Evolutionary conservation across 2,329 filamentous ascomycete genomes (phyloP).

Genomic region (Magnaporthales sp.): DNA sequence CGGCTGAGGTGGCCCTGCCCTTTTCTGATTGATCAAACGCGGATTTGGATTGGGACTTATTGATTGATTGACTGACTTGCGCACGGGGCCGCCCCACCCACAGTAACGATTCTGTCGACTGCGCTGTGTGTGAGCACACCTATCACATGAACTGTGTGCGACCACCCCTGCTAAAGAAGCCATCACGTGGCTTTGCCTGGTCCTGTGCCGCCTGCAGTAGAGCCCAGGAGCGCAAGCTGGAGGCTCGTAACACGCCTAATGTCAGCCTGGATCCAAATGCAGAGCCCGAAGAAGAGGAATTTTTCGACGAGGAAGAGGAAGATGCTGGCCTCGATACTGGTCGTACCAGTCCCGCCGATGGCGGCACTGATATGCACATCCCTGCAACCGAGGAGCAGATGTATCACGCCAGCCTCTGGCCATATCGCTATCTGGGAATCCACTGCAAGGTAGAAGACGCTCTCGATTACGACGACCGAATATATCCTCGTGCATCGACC

Average conservation of each 20-base stretch:
- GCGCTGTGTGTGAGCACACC: constrained; percentile 86
- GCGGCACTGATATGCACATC: constrained; percentile 45
- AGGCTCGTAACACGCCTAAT: constrained; percentile 79
- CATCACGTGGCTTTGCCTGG: constrained; percentile 95
- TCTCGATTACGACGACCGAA: constrained; percentile 92
- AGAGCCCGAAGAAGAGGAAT: constrained; percentile 49
- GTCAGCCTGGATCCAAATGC: constrained; percentile 57
- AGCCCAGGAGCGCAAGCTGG: constrained; percentile 86
- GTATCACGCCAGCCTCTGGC: constrained; percentile 90
- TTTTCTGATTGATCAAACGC: background rate
- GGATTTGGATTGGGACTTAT: background rate
- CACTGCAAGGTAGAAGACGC: constrained; percentile 95
- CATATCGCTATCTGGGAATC: constrained; percentile 89
- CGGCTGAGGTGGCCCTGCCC: background rate
- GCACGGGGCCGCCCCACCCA: constrained; percentile 5
- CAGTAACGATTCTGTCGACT: constrained; percentile 92
- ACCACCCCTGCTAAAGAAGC: constrained; percentile 87
- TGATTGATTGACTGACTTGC: background rate
- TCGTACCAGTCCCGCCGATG: constrained; percentile 55
- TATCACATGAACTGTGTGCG: constrained; percentile 99
- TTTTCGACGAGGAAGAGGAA: constrained; percentile 60
- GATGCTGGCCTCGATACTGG: constrained; percentile 46
- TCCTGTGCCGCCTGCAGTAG: constrained; percentile 93
- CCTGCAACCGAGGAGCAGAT: constrained; percentile 75
- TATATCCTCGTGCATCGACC: constrained; percentile 92